Evolutionary conservation across 2,329 filamentous ascomycete species (phyloP).

Genomic region (Arthrocladium fulminans): DNA sequence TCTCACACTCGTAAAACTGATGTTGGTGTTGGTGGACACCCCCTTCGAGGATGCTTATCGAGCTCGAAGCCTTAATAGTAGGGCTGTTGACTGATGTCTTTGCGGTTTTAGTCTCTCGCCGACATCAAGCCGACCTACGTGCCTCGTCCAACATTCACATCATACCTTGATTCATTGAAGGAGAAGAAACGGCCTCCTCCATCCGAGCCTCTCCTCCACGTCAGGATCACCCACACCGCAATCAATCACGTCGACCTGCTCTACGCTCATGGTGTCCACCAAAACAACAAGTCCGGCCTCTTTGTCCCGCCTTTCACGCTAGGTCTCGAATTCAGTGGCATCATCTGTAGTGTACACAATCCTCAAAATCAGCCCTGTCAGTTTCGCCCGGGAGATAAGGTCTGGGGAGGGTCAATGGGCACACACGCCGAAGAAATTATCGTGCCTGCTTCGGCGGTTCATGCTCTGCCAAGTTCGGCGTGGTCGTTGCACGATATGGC

Average conservation of each 20-base stretch:
- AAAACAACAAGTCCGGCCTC: slow-evolving; percentile 48
- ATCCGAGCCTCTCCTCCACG: slow-evolving; percentile 26
- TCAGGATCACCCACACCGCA: slow-evolving; percentile 47
- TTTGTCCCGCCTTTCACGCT: slow-evolving; percentile 50
- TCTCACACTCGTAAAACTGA: no score
- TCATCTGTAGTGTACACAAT: slow-evolving; percentile 35
- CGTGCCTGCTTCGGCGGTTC: slow-evolving; percentile 33
- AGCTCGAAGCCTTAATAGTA: no score
- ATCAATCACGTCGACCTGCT: slow-evolving; percentile 54
- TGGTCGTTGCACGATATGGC: slow-evolving; percentile 44
- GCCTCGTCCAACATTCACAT: slow-evolving; percentile 6
- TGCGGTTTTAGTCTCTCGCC: not conserved
- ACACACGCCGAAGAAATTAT: slow-evolving; percentile 46
- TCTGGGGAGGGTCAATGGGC: slow-evolving; percentile 47
- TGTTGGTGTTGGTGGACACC: no score
- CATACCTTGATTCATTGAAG: not conserved
- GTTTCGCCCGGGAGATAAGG: slow-evolving; percentile 41
- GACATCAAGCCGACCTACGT: slow-evolving; percentile 1
- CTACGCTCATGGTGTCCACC: slow-evolving; percentile 51
- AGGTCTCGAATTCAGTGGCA: slow-evolving; percentile 54
- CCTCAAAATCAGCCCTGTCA: slow-evolving; percentile 17
- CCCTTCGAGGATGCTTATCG: no score
- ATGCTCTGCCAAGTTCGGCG: slow-evolving; percentile 34
- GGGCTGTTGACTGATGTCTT: not conserved
- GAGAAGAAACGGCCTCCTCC: not conserved